Evolutionary conservation across 2,329 filamentous ascomycete species (phyloP), one percentile per base, ranked within the genome.

Genomic region (Dothideomycetes sp.): DNA sequence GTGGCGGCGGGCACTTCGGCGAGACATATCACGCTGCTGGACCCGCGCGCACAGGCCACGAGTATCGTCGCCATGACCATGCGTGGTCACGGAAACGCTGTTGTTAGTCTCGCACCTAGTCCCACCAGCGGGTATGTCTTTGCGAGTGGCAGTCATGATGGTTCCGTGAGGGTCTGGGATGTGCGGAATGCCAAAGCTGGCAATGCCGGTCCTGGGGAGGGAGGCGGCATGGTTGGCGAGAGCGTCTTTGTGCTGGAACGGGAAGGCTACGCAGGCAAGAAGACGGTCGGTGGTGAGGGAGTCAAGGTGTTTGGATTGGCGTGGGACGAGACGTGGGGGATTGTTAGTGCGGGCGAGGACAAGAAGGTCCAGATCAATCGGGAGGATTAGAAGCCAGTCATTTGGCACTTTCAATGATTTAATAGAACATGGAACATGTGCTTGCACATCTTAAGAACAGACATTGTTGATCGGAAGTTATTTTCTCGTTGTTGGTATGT

Each of bases 141-240:
- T 7, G 84, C 89, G 0, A 91, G 83, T 22, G 89, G 77, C n/a
- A 84, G 82, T 34, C 84, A 94, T 60, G 91, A 98, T 60, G 87
- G 89, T 24, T 94, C 86, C 1, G 91, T 85, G 54, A 76, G 87
- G 37, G 79, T 98, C 36, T 98, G 91, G 91, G 91, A 98, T 67
- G 76, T 75, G 38, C 69, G 77, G 57, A 53, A 48, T 19, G 55
- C 56, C 24, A 50, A 49, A 11, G 71, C 65, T 14, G 73, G 68
- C 7, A 70, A 69, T 3, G 67, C 75, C 51, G 67, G 78, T 53
- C 45, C 54, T 0, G 55, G 53, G 3, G 66, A 69, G 58, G 61
- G 69, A 54, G 42, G 76, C 3, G 57, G 56, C 19, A 48, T 47
- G 31, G 73, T 70, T 55, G 88, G 62, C 60, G 84, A 75, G 69